Base-by-base conservation (phyloP, 148 eudicot species). In the Fagopyrum tataricum region DNA sequence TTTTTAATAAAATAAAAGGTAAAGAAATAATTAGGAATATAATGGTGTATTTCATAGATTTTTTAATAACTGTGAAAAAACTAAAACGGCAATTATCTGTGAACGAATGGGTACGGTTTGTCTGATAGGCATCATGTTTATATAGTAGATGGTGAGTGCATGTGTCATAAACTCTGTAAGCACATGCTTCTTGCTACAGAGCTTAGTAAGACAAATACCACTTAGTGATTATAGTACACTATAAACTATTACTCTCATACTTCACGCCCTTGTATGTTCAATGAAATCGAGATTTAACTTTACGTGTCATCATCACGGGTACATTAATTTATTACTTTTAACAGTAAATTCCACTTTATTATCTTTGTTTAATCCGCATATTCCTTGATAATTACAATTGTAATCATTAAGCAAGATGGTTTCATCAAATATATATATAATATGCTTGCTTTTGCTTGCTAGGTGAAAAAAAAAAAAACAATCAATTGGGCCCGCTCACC, bases 281-380 rank as follows among this genome's bases (percentile, higher is more conserved):
- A 37, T 62, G 68, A 24, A 62, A 62, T 62, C 68, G 68, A 62
- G 43, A 62, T 26, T 62, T 62, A 62, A 17, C 68, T 62, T 62
- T 62, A 62, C 68, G 68, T 26, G 43, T 62, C 68, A 62, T 62
- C 42, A 62, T 62, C 68, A 62, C 68, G 68, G 68, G 68, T 62
- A 42, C 7, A 13, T 62, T 62, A 62, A 8, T 62, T 5, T 62
- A 62, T 62, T 37, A 24, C 40, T 61, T 31, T 7, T 15, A 58
- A 6, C 64, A 20, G 9, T 11, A 31, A 61, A 18, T 17, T 9
- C 42, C 67, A 61, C 67, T 61, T 61, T 61, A 24, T 24, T 26
- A 24, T 24, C 15, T 26, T 61, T 24, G 6, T 18, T 61, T 61
- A 61, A 12, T 31, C 41, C 41, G 31, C 24, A 11, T 61, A 61